A percentile compares a stretch with the other conserved stretches of the same genome.
Conservation (phyloP, 768 basidiomycete species). For the Termitomyces sp. region DNA sequence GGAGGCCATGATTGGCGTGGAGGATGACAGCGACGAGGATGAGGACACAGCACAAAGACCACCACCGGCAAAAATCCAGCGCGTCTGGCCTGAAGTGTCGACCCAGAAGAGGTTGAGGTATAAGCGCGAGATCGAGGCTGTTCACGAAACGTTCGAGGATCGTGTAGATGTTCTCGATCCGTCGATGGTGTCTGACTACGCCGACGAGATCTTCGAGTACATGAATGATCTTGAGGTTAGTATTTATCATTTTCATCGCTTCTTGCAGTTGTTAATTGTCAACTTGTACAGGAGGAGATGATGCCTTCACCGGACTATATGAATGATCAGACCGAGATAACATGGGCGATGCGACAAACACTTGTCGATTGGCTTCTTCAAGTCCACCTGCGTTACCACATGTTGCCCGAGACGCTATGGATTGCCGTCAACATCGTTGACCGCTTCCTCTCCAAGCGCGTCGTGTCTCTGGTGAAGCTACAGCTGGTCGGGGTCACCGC, state of each 20-base stretch:
- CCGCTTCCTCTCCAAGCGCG: constrained; percentile 84
- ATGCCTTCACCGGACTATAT: constrained; percentile 96
- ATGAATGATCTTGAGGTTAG: constrained; percentile 91
- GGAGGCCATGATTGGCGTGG: constrained; percentile 59
- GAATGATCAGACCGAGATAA: constrained; percentile 88
- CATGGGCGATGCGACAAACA: constrained; percentile 92
- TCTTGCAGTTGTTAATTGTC: constrained; percentile 16
- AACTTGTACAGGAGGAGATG: constrained; percentile 55
- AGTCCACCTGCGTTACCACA: constrained; percentile 96
- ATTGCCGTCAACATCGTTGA: constrained; percentile 97
- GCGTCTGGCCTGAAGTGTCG: constrained; percentile 73
- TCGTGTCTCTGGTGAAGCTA: constrained; percentile 85
- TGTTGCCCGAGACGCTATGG: constrained; percentile 99
- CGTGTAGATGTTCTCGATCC: constrained; percentile 75
- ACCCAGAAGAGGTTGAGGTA: constrained; percentile 59
- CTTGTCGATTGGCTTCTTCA: constrained; percentile 98
- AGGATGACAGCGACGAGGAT: constrained; percentile 46
- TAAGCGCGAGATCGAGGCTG: constrained; percentile 57
- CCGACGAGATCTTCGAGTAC: constrained; percentile 97
- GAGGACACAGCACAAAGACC: constrained; percentile 21
- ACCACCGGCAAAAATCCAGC: constrained; percentile 38
- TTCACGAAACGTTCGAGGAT: constrained; percentile 70
- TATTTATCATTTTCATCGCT: constrained; percentile 2
- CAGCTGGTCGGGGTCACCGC: constrained; percentile 98
- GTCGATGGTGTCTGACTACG: constrained; percentile 97